Conservation (phyloP, 306 rosid genomes). For the Lagenaria siceraria region DNA sequence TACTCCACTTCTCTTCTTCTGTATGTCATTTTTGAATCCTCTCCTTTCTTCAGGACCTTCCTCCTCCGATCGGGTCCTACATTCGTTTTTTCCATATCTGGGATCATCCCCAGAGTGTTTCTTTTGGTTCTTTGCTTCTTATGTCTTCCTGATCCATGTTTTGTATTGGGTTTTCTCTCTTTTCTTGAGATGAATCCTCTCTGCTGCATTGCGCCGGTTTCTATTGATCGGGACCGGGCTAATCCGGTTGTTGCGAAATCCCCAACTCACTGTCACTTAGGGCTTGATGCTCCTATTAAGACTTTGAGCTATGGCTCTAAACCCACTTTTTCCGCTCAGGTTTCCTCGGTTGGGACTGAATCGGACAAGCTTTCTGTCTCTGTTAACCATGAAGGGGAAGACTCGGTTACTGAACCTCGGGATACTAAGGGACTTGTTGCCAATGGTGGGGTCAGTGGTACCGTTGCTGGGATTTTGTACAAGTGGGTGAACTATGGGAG, state of each 20-base stretch:
- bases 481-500: slow-evolving; percentile 99
- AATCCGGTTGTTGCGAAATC: slow-evolving; percentile 35
- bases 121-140: neutral
- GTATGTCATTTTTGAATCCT: slow-evolving; percentile 23
- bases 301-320: slow-evolving; percentile 37
- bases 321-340: slow-evolving; percentile 48
- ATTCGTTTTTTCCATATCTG: neutral
- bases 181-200: slow-evolving; percentile 62
- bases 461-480: slow-evolving; percentile 79
- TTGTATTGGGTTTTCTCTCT: neutral
- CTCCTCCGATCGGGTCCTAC: slow-evolving; percentile 21
- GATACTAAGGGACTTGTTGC: slow-evolving; percentile 48
- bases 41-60: neutral
- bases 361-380: slow-evolving; percentile 30
- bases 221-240: slow-evolving; percentile 77
- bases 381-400: slow-evolving; percentile 37
- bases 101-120: slow-evolving; percentile 2
- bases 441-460: slow-evolving; percentile 33
- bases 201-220: slow-evolving; percentile 99
- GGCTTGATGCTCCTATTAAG: slow-evolving; percentile 38
- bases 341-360: slow-evolving; percentile 42
- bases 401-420: slow-evolving; percentile 25
- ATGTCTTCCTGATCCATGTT: slow-evolving; percentile 10
- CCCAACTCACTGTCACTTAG: slow-evolving; percentile 40
- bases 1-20: slow-evolving; percentile 6